Conservation (phyloP, 2,329 filamentous ascomycete species). For the Hortaea sp. region DNA sequence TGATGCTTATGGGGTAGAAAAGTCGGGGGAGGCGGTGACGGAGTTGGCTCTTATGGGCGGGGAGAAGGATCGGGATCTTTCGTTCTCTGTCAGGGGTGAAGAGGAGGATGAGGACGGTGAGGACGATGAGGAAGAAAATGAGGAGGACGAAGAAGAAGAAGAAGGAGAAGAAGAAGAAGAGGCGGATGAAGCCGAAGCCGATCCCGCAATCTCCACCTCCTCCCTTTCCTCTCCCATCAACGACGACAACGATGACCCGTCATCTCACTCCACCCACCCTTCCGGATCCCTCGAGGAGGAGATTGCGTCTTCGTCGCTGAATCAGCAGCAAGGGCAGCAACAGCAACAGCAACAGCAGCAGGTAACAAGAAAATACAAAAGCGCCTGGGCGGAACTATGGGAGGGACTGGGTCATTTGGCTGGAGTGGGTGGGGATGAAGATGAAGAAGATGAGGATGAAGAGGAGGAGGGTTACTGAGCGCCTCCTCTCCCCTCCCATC, state of each 20-base stretch:
- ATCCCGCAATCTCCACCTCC: background rate
- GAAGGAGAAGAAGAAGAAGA: background rate
- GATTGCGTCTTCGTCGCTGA: too few relatives aligned
- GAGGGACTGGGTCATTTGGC: conserved; percentile 21
- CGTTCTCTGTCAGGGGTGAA: background rate
- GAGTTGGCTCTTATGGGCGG: too few relatives aligned
- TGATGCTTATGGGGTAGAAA: background rate
- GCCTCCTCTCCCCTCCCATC: too few relatives aligned
- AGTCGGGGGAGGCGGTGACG: background rate
- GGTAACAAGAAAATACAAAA: conserved; percentile 6
- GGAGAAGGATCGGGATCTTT: too few relatives aligned
- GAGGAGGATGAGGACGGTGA: background rate
- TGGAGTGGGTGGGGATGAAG: conserved; percentile 8
- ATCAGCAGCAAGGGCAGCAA: background rate
- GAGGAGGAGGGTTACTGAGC: too few relatives aligned
- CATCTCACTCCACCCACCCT: background rate
- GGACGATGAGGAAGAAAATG: background rate
- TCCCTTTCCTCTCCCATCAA: background rate
- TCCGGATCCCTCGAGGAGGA: too few relatives aligned
- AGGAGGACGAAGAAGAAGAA: background rate
- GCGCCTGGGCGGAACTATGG: conserved; percentile 27
- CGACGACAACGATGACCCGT: background rate
- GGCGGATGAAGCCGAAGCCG: too few relatives aligned
- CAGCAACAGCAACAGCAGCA: background rate
- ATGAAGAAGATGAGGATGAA: background rate